phyloP scores from a whole-genome alignment of 345 rosid species.

The Corchorus olitorius region DNA sequence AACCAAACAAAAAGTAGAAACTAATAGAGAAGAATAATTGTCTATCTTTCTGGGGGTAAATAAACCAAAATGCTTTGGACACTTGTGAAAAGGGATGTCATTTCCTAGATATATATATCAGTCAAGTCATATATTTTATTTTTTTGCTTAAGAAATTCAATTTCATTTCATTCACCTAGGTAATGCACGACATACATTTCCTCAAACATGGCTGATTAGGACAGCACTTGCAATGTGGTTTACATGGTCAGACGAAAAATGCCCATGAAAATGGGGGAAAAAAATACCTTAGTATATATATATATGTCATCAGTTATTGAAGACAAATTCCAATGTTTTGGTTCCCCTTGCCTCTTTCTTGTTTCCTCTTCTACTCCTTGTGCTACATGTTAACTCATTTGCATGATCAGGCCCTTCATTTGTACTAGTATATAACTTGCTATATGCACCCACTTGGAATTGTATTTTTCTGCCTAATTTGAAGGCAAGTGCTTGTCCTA shows the following conservation, averaged over 20 bases:
- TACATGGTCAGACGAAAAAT: neutral
- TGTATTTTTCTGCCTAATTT: neutral
- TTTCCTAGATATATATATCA: neutral
- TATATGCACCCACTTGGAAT: neutral
- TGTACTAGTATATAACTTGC: neutral
- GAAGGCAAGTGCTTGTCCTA: neutral
- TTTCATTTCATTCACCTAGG: neutral
- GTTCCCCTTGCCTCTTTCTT: neutral
- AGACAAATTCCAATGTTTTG: neutral
- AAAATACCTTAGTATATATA: neutral
- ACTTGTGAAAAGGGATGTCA: neutral
- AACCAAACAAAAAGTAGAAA: no score
- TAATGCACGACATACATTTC: neutral
- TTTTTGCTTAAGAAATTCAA: neutral
- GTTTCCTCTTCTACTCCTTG: neutral
- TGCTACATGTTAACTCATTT: neutral
- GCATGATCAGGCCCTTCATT: neutral
- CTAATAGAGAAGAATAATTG: no score
- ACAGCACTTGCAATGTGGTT: neutral
- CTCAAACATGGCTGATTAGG: constrained; percentile 5
- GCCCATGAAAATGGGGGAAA: neutral
- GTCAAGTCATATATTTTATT: neutral
- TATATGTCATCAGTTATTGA: neutral
- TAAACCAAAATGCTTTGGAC: neutral
- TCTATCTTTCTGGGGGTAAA: no score